Percentiles rank a stretch among this genome's conserved stretches.
Conservation (phyloP, 371 early-diverging fungal species). For the Dinochytrium kinnereticum region DNA sequence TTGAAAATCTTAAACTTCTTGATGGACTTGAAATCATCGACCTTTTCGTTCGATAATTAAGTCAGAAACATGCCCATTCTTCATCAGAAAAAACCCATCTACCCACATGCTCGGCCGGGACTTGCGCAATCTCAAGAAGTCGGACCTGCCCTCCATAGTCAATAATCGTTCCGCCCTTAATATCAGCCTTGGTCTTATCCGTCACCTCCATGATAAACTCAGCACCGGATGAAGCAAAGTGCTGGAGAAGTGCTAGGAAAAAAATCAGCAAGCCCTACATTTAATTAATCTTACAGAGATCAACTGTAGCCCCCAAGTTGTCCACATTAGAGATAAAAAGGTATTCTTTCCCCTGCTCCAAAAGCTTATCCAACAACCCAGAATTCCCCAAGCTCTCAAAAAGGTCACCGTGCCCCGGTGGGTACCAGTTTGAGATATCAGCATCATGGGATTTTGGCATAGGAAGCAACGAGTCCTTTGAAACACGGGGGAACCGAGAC, state of each 20-base stretch:
- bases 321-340: slow-evolving; percentile 99
- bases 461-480: slow-evolving; percentile 92
- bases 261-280: neutral
- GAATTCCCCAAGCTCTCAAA: slow-evolving; percentile 94
- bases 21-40: slow-evolving; percentile 98
- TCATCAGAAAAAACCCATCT: neutral
- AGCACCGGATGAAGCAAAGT: slow-evolving; percentile 86
- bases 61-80: neutral
- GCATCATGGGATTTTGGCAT: slow-evolving; percentile 70
- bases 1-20: slow-evolving; percentile 99
- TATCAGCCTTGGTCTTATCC: slow-evolving; percentile 99
- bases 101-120: slow-evolving; percentile 83
- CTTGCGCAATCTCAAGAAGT: slow-evolving; percentile 99
- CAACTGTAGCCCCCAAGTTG: slow-evolving; percentile 99
- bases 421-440: slow-evolving; percentile 75
- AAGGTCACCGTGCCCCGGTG: slow-evolving; percentile 99
- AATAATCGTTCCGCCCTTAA: slow-evolving; percentile 99
- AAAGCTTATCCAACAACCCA: slow-evolving; percentile 94
- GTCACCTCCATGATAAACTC: slow-evolving; percentile 99
- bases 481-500: slow-evolving; percentile 94
- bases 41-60: neutral
- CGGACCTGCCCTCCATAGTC: slow-evolving; percentile 96
- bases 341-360: slow-evolving; percentile 98
- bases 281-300: slow-evolving; percentile 57
- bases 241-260: slow-evolving; percentile 77